Evolutionary conservation across 768 basidiomycete species (phyloP), one percentile per base, ranked within the genome.

Genomic region (Termitomyces sp.): DNA sequence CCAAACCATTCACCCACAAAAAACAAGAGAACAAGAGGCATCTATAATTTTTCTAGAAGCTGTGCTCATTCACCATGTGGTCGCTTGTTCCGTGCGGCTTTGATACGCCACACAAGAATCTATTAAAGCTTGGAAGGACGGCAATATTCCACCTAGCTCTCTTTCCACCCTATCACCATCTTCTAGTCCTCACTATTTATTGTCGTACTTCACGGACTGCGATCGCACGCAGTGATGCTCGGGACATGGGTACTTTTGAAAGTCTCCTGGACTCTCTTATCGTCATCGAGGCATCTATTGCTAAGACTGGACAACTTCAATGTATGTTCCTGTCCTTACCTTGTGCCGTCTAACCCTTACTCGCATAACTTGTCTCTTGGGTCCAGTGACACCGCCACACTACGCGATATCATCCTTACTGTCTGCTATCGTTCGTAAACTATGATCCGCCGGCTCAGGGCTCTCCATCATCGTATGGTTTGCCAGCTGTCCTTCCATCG

Each of bases 31-130:
- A 33, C 32, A 49, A 49, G 4, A 22, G n/a, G 6, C n/a, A 20
- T 48, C 5, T 47, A 8, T 30, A 5, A 32, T 32, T 18, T 48
- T 30, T 49, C 6, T 45, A 22, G n/a, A 49, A 7, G 32, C 12
- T 33, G 46, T 48, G 18, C 18, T 18, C 8, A 32, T 12, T 48
- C 28, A 30, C 48, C 48, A 49, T 49, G 48, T 49, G 48, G 48
- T 33, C 5, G 6, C n/a, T 6, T 49, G 12, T 13, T 33, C 48
- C 32, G 48, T 33, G 13, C 32, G 50, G 58, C 57, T 53, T 63
- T 42, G 60, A 62, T 54, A 57, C 58, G 51, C 38, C 22, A 45
- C 48, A 14, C 56, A 56, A 18, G 47, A 56, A 24, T 64, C 64
- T 48, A 55, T 48, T 36, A 50, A 30, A 43, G 26, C 53, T 16